These are phyloP conservation scores for Cutaneotrichosporon mucoides DNA, from an alignment of 1,284 basidiomycete species.

Conservation along the genomic window DNA sequence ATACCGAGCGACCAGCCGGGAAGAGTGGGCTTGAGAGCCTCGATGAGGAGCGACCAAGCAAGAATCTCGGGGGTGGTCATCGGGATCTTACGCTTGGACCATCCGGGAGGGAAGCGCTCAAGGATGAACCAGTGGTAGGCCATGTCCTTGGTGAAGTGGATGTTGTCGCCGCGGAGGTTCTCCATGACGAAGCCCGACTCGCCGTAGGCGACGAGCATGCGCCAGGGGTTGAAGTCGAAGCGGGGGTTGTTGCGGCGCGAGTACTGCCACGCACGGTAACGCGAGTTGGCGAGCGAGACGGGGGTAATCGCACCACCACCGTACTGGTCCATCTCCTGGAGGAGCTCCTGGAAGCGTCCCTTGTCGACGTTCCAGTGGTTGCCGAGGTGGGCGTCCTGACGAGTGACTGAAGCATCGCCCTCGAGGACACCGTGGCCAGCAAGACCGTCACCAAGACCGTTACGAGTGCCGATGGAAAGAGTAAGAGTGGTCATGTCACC, in stretches of 20 bases:
- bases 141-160: slow-evolving; percentile 9
- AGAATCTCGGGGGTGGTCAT: slow-evolving; percentile 16
- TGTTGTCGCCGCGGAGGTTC: slow-evolving; percentile 14
- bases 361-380: slow-evolving; percentile 12
- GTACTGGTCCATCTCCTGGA: slow-evolving; percentile 8
- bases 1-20: slow-evolving; percentile 18
- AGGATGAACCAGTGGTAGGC: slow-evolving; percentile 17
- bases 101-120: slow-evolving; percentile 21
- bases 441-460: slow-evolving; percentile 14
- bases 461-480: slow-evolving; percentile 24
- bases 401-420: slow-evolving; percentile 22
- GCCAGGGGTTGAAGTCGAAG: slow-evolving; percentile 23
- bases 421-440: slow-evolving; percentile 17
- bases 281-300: slow-evolving; percentile 10
- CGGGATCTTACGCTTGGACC: slow-evolving; percentile 15
- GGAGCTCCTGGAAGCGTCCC: slow-evolving; percentile 7
- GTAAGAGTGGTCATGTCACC: slow-evolving; percentile 31
- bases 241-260: slow-evolving; percentile 14
- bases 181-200: slow-evolving; percentile 19
- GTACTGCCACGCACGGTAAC: slow-evolving; percentile 13
- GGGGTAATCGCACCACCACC: slow-evolving; percentile 8
- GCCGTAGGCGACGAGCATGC: slow-evolving; percentile 21
- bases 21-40: slow-evolving; percentile 10
- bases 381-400: slow-evolving; percentile 15
- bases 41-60: slow-evolving; percentile 12